Conservation (phyloP, 768 basidiomycete genomes). For the Rhodotorula graminis region DNA sequence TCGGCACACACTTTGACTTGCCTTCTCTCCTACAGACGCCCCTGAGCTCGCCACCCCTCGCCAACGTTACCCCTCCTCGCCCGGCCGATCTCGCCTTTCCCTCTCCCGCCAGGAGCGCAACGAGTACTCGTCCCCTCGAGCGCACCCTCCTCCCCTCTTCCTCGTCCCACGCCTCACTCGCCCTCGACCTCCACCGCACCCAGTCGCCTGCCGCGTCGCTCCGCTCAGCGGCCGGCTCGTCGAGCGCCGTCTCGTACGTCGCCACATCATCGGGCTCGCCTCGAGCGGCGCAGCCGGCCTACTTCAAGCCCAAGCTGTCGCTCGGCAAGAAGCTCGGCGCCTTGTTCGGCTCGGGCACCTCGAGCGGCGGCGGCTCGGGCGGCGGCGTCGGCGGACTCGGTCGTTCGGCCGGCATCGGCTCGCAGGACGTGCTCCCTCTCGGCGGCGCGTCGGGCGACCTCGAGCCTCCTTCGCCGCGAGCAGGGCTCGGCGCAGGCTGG, state of each 20-base stretch:
- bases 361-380: neutral
- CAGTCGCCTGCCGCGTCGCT: constrained; percentile 1
- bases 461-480: too few relatives aligned
- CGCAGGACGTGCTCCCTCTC: neutral
- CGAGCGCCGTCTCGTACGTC: constrained; percentile 13
- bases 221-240: constrained; percentile 9
- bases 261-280: neutral
- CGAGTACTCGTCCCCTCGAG: too few relatives aligned
- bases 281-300: neutral
- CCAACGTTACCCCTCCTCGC: neutral
- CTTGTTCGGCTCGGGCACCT: neutral
- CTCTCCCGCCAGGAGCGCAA: constrained; percentile 1
- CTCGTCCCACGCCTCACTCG: neutral
- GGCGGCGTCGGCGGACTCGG: too few relatives aligned
- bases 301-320: constrained; percentile 13
- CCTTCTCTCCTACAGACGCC: neutral
- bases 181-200: neutral
- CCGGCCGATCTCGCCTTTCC: neutral
- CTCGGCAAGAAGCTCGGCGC: constrained; percentile 11
- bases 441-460: too few relatives aligned
- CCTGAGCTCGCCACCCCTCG: neutral
- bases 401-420: neutral
- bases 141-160: too few relatives aligned
- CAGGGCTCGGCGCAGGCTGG: too few relatives aligned
- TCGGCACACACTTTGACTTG: too few relatives aligned